Base-by-base conservation (phyloP, 192 early-diverging fungal species). In the Linnemannia exigua region DNA sequence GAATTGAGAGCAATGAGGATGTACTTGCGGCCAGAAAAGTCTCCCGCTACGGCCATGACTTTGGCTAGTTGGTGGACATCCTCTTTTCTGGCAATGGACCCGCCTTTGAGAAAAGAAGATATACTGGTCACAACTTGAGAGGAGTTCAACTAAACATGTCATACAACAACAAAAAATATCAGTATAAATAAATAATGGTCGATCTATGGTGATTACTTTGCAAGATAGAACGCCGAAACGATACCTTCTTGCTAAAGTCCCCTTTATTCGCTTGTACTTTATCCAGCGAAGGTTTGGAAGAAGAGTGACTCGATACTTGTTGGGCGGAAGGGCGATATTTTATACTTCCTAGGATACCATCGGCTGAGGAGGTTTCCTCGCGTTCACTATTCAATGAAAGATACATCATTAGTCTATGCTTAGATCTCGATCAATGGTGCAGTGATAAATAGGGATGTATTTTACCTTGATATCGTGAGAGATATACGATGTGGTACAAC, bases 1-100 rank as follows among this genome's bases (percentile, higher is more conserved):
- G 38, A 76, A 9, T 72, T 25, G 8, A 86, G 70, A 3, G 75
- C 58, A 25, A 76, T 86, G 14, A 86, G 74, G 20, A 86, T 76
- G 15, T 67, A 54, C 28, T 71, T 79, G 37, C 35, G 76, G 1
- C 79, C 79, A 9, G 11, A 66, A 7, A 33, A 15, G 19, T 86
- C 74, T 20, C 33, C 12, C 3, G 70, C 52, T 17, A 22, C 6
- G 28, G 33, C 12, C 84, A 86, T 80, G 17, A 86, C 7, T 3
- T 51, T 63, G 6, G 70, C 72, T 5, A 86, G 33, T 0, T n/a
- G 14, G 3, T 67, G 33, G 3, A 80, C 36, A 71, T 75, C 35
- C 7, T 48, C 47, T 41, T 58, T 17, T 1, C 70, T 52, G 36
- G 36, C 17, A 20, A 86, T 76, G 2, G 78, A 75, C 0, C 84